Evolutionary conservation across 495 filamentous ascomycete genomes (phyloP), one percentile per base, ranked within the genome.

Genomic region (Massariosphaeria phaeospora): DNA sequence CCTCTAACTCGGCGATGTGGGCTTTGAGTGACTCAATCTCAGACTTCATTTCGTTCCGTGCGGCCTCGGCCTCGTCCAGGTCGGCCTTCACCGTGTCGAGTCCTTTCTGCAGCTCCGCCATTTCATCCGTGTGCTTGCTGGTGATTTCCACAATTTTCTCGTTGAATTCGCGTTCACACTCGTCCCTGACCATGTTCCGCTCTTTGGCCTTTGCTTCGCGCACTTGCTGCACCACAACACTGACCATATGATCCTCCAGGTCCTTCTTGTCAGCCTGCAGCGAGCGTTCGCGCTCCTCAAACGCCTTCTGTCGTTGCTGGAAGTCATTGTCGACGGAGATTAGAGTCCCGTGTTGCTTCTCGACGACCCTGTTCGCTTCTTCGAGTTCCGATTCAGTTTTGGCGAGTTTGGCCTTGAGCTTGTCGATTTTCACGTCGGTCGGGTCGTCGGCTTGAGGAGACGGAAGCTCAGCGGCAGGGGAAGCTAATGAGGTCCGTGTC

Each of bases 381-480:
- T 80, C 73, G 24, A 91, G 75, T 29, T 88, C 82, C 8, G 82
- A 12, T 45, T 62, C 17, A 3, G 35, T 13, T 30, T 45, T 57
- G 9, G 29, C 75, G 0, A 89, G 68, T 62, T 84, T 79, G 12
- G 64, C 65, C 42, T 74, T 76, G 8, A 93, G 72, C 23, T 71
- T 72, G 20, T 71, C 64, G 24, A 80, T 73, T 7, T 55, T 15
- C n/a, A 56, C 39, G 2, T 49, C 40, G 17, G 34, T 39, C 7
- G 61, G 35, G 30, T 64, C 61, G 34, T 57, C 43, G 9, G 26
- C 46, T 4, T 44, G 35, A 13, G 45, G 43, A 13, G 61, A 52
- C 20, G 55, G 60, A 23, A 53, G 41, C 26, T 46, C 42, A 24
- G 45, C 18, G 23, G 20, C 33, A 29, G 46, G 18, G 26, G 40